These are phyloP conservation scores for Suzukiozyma palmioleophila DNA, from an alignment of 1,139 yeast genomes.

Conservation along the genomic window DNA sequence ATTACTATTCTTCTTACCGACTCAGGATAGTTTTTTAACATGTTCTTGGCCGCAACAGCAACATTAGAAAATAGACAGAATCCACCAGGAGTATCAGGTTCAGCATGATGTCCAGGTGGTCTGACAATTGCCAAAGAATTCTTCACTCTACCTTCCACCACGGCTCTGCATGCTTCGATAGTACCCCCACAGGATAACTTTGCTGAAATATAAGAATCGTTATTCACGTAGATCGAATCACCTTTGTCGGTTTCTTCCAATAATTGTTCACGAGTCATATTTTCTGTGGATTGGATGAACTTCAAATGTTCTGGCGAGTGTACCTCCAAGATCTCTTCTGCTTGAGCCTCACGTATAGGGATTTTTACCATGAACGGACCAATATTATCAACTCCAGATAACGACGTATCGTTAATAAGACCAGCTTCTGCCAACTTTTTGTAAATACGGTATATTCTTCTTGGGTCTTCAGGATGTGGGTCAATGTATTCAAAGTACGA, in stretches of 20 bases:
- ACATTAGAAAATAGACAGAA: conserved; percentile 95
- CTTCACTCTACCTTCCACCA: conserved; percentile 86
- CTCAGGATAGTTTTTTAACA: conserved; percentile 80
- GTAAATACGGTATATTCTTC: conserved; percentile 90
- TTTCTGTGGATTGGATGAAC: conserved; percentile 69
- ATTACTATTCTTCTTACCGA: conserved; percentile 79
- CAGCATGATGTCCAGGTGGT: conserved; percentile 99
- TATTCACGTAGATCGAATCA: conserved; percentile 92
- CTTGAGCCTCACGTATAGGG: conserved; percentile 84
- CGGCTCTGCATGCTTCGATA: conserved; percentile 94
- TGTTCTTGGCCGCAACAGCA: conserved; percentile 92
- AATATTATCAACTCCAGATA: conserved; percentile 75
- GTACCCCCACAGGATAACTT: conserved; percentile 95
- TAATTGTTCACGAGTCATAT: conserved; percentile 74
- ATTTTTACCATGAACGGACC: conserved; percentile 89
- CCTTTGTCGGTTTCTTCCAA: conserved; percentile 85
- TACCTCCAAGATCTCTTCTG: conserved; percentile 81
- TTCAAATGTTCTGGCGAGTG: conserved; percentile 80
- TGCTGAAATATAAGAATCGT: conserved; percentile 85
- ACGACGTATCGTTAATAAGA: conserved; percentile 71
- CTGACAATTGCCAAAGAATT: conserved; percentile 93
- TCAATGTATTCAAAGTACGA: conserved; percentile 92
- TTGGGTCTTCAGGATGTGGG: conserved; percentile 98
- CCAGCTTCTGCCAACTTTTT: conserved; percentile 94
- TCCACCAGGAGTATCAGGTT: conserved; percentile 95